These are phyloP conservation scores for Umbelopsis vinacea DNA, from an alignment of 192 early-diverging fungal species.

Conservation along the genomic window DNA sequence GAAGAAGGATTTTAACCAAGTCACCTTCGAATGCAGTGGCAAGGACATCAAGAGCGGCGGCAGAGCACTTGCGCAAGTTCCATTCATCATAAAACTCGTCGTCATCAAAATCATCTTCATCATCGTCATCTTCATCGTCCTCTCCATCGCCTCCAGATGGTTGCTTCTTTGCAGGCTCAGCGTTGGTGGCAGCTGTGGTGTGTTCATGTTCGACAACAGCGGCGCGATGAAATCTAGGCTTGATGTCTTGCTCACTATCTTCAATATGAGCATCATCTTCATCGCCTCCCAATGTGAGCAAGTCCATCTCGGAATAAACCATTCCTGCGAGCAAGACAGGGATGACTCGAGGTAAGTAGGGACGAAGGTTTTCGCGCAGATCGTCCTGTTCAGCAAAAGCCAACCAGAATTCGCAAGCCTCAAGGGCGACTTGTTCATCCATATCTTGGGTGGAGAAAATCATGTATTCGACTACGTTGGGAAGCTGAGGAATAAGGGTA, in stretches of 20 bases:
- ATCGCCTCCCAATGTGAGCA: conserved; percentile 75
- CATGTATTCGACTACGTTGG: conserved; percentile 94
- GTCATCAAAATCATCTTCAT: conserved; percentile 85
- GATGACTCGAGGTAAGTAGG: conserved; percentile 76
- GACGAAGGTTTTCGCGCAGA: conserved; percentile 71
- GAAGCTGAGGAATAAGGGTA: conserved; percentile 84
- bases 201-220: conserved; percentile 74
- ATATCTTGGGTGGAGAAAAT: conserved; percentile 88
- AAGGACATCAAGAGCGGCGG: conserved; percentile 94
- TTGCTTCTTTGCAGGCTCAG: conserved; percentile 20
- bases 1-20: conserved; percentile 84
- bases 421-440: conserved; percentile 89
- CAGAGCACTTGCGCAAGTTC: conserved; percentile 98
- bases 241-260: conserved; percentile 92
- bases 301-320: conserved; percentile 95
- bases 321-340: conserved; percentile 94
- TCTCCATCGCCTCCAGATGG: conserved; percentile 46
- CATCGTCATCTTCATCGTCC: conserved; percentile 83
- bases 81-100: conserved; percentile 90
- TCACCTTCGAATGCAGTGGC: conserved; percentile 87
- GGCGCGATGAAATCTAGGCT: conserved; percentile 90
- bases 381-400: conserved; percentile 94
- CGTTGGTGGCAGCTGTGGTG: conserved; percentile 37
- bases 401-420: conserved; percentile 99
- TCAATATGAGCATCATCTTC: conserved; percentile 88